These are phyloP conservation scores for Sideroxylon spinosum DNA, from an alignment of 179 eudicot species.

Conservation along the genomic window DNA sequence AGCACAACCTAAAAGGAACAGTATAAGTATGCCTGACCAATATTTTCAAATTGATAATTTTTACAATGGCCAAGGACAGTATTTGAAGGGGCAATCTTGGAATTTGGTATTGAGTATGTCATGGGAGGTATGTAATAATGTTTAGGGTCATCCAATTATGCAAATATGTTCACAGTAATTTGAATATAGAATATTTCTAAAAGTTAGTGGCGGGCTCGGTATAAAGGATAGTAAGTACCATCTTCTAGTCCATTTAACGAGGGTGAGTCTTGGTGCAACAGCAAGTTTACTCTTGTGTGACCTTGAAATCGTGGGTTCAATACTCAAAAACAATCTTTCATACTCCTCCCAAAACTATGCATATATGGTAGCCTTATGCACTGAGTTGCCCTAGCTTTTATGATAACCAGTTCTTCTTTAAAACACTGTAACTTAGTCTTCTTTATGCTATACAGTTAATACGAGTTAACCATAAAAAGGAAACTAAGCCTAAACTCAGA, in stretches of 20 bases:
- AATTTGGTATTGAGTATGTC: neutral
- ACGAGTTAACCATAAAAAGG: neutral
- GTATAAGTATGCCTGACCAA: neutral
- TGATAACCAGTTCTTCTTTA: no score
- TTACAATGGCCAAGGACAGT: no score
- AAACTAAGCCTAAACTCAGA: neutral
- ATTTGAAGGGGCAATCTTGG: no score
- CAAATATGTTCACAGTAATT: neutral
- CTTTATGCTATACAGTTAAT: neutral
- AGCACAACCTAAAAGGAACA: neutral
- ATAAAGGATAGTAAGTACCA: neutral
- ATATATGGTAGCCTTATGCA: no score
- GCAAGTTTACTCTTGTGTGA: no score
- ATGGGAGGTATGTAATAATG: neutral
- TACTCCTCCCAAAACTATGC: no score
- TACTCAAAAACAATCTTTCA: no score
- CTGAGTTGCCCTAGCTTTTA: no score
- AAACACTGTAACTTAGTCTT: no score
- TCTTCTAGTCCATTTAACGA: neutral
- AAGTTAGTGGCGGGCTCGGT: neutral
- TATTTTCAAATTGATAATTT: neutral
- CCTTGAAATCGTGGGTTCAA: no score
- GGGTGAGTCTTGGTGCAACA: no score
- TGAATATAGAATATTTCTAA: neutral
- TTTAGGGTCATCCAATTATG: neutral